Conservation (phyloP, 228 moss, liverwort and hornwort genomes). For the Sphagnum magellanicum region DNA sequence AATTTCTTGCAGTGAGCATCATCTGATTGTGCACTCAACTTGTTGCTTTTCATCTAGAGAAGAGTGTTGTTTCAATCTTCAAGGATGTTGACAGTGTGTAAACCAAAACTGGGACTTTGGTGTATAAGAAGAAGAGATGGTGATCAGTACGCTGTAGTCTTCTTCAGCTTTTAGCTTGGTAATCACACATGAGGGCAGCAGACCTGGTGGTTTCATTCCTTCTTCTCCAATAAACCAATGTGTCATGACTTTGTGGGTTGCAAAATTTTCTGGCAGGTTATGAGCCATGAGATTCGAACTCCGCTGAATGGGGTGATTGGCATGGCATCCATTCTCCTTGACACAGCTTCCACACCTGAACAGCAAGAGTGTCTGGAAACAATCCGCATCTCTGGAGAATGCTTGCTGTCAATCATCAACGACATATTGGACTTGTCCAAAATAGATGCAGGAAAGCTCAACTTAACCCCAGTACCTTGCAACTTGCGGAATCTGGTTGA, state of each 20-base stretch:
- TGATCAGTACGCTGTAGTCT: too few species aligned
- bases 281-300: conserved; percentile 80
- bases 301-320: conserved; percentile 84
- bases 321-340: conserved; percentile 74
- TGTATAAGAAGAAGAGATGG: too few species aligned
- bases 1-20: conserved; percentile 41
- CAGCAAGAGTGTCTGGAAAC: conserved; percentile 77
- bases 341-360: conserved; percentile 66
- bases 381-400: conserved; percentile 72
- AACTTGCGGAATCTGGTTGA: conserved; percentile 43
- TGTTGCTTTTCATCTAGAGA: too few species aligned
- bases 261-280: conserved; percentile 19
- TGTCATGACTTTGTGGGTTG: too few species aligned
- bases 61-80: too few species aligned
- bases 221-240: too few species aligned
- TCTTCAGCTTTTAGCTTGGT: too few species aligned
- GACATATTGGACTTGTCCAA: conserved; percentile 77
- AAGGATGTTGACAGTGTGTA: neutral
- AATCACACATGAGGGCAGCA: too few species aligned
- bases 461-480: conserved; percentile 27
- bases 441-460: conserved; percentile 46
- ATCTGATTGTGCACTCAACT: too few species aligned
- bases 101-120: too few species aligned
- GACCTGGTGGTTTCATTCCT: too few species aligned
- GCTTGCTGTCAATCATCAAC: conserved; percentile 65